Evolutionary conservation across 805 yeast genomes (phyloP), one percentile per base, ranked within the genome.

Genomic region (Jamesozyma rosinii): DNA sequence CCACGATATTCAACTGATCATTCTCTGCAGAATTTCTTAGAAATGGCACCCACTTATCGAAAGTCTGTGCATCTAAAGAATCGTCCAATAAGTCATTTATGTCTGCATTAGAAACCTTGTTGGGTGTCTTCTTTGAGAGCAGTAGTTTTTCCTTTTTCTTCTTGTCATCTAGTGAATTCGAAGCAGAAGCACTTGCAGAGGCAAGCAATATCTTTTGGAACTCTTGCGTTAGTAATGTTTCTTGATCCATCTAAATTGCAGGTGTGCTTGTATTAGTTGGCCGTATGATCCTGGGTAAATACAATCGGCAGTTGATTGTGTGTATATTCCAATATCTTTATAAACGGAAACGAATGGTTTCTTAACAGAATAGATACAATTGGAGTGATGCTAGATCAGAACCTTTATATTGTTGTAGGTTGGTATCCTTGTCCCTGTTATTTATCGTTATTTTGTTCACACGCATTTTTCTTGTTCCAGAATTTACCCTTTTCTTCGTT

Each of bases 11-110:
- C 22, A 61, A 43, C 32, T 55, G 46, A 6, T 51, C 52, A 15
- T 49, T 49, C 32, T 62, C 66, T 4, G 59, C 50, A 1, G 58
- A 44, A 17, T 44, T 49, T 41, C 66, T 50, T 27, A 62, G 38
- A 36, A 54, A 50, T n/a, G 66, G 64, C 15, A 59, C 54, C 64
- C 64, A 61, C 45, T 52, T 58, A 40, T 61, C 64, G 43, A 62
- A 57, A 3, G 51, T 45, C 31, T 53, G 59, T 1, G 59, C 44
- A 44, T 58, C 61, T 13, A 54, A 51, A 4, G 55, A 42, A 27
- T 57, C 57, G 19, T 51, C 57, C 19, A 34, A 17, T 1, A 34
- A 32, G 32, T 40, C 32, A 8, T 39, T 35, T 18, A 38, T 26
- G 11, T 38, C 42, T 3, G 24, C 21, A 10, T 29, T 35, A 14